phyloP scores from a whole-genome alignment of 805 yeast genomes.

The Ogataea populi-albae region DNA sequence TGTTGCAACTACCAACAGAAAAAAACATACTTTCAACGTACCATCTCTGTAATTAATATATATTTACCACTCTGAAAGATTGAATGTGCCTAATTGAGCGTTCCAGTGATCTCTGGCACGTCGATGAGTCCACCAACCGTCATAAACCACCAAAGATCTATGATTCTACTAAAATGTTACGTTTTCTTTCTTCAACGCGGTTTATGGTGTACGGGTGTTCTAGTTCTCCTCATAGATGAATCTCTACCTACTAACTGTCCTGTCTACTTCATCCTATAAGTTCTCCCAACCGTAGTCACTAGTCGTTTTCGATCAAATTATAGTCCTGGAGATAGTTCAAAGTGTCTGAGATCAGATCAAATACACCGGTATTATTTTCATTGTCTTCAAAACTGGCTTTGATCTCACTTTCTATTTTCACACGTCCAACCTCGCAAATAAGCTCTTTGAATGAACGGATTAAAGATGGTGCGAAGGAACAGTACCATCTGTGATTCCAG shows the following conservation, averaged over 20 bases:
- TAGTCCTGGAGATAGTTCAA: slow-evolving; percentile 47
- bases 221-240: too few species aligned
- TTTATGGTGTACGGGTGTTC: slow-evolving; percentile 1
- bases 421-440: slow-evolving; percentile 72
- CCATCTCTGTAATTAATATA: too few species aligned
- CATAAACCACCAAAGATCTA: too few species aligned
- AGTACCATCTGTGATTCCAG: slow-evolving; percentile 99
- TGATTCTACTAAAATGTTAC: not conserved
- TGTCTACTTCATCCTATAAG: too few species aligned
- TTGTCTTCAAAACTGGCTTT: slow-evolving; percentile 56
- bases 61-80: too few species aligned
- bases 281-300: too few species aligned
- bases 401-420: slow-evolving; percentile 70
- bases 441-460: slow-evolving; percentile 55
- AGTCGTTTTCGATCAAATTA: slow-evolving; percentile 36
- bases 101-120: too few species aligned
- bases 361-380: slow-evolving; percentile 50
- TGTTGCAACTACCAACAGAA: slow-evolving; percentile 5
- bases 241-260: too few species aligned
- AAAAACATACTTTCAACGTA: too few species aligned
- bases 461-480: slow-evolving; percentile 76
- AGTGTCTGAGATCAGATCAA: slow-evolving; percentile 51
- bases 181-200: not conserved
- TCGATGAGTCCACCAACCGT: too few species aligned
- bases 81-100: too few species aligned